phyloP scores from a whole-genome alignment of 768 basidiomycete genomes.

The Leccinum boreale region DNA sequence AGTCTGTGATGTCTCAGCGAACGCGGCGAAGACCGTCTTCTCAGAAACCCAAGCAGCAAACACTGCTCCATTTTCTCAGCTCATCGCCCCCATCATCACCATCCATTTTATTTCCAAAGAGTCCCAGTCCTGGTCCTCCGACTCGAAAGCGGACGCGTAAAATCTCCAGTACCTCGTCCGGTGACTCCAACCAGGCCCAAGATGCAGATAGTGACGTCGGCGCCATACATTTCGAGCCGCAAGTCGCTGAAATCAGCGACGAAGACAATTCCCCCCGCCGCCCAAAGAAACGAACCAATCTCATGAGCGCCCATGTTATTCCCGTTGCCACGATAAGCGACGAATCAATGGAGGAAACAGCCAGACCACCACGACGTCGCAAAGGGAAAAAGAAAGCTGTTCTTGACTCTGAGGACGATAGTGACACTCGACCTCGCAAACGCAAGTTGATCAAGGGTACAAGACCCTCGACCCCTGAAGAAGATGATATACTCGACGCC shows the following conservation, averaged over 20 bases:
- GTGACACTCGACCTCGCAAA: slow-evolving; percentile 33
- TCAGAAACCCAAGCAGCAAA: slow-evolving; percentile 41
- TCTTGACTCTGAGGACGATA: slow-evolving; percentile 36
- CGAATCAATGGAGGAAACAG: slow-evolving; percentile 19
- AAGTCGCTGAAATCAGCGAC: slow-evolving; percentile 20
- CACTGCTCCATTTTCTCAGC: slow-evolving; percentile 36
- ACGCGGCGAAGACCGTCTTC: slow-evolving; percentile 9
- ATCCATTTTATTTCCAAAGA: not conserved
- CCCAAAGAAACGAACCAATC: slow-evolving; percentile 19
- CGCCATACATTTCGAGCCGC: slow-evolving; percentile 49
- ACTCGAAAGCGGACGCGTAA: slow-evolving; percentile 17
- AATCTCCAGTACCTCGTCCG: slow-evolving; percentile 11
- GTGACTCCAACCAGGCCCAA: slow-evolving; percentile 17
- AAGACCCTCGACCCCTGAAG: slow-evolving; percentile 42
- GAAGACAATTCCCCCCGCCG: slow-evolving; percentile 26
- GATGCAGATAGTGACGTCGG: slow-evolving; percentile 45
- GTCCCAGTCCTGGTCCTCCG: not conserved
- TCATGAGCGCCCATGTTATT: slow-evolving; percentile 12
- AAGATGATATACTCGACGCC: slow-evolving; percentile 43
- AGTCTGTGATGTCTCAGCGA: slow-evolving; percentile 4
- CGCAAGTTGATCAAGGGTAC: slow-evolving; percentile 43
- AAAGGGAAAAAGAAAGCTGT: slow-evolving; percentile 21
- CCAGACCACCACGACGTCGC: slow-evolving; percentile 15
- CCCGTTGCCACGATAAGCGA: slow-evolving; percentile 18
- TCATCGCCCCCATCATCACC: slow-evolving; percentile 30